phyloP scores from a whole-genome alignment of 2,329 filamentous ascomycete genomes.

The Tolypocladium guangdongense region DNA sequence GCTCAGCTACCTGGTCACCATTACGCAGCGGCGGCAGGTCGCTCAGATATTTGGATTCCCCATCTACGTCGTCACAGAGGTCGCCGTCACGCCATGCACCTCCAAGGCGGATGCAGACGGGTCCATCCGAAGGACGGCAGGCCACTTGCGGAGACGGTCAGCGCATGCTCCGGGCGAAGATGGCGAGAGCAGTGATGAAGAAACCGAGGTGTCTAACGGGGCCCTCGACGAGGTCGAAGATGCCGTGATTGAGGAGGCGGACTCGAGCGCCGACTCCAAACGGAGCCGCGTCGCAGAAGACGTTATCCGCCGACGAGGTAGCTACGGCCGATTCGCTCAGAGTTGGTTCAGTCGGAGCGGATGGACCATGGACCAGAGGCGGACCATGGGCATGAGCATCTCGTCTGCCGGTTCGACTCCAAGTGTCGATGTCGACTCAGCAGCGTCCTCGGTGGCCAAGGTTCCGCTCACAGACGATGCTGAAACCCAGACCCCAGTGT shows the following conservation, averaged over 20 bases:
- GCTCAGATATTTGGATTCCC: conserved; percentile 74
- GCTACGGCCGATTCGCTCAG: conserved; percentile 80
- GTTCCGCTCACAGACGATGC: conserved; percentile 30
- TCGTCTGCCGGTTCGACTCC: conserved; percentile 11
- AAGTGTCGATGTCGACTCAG: conserved; percentile 8
- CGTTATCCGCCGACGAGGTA: conserved; percentile 72
- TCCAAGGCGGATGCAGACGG: conserved; percentile 63
- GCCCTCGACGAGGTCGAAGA: conserved; percentile 35
- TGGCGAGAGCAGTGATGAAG: conserved; percentile 38
- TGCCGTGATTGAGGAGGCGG: conserved; percentile 20
- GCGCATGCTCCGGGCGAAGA: conserved; percentile 30
- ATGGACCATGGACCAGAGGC: conserved; percentile 62
- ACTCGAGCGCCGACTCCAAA: conserved; percentile 19
- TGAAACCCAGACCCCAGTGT: conserved; percentile 15
- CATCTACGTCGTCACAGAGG: conserved; percentile 78
- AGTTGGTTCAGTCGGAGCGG: conserved; percentile 84
- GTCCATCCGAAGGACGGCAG: conserved; percentile 54
- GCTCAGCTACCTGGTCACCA: conserved; percentile 74
- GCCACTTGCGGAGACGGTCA: conserved; percentile 25
- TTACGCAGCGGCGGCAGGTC: conserved; percentile 77
- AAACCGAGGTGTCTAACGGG: conserved; percentile 21
- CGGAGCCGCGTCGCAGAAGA: conserved; percentile 70
- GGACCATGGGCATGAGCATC: conserved; percentile 56
- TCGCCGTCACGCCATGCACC: conserved; percentile 79
- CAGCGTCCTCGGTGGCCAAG: conserved; percentile 10